Evolutionary conservation across 2,329 filamentous ascomycete species (phyloP), one percentile per base, ranked within the genome.

Genomic region (Cyphellophora attinorum): DNA sequence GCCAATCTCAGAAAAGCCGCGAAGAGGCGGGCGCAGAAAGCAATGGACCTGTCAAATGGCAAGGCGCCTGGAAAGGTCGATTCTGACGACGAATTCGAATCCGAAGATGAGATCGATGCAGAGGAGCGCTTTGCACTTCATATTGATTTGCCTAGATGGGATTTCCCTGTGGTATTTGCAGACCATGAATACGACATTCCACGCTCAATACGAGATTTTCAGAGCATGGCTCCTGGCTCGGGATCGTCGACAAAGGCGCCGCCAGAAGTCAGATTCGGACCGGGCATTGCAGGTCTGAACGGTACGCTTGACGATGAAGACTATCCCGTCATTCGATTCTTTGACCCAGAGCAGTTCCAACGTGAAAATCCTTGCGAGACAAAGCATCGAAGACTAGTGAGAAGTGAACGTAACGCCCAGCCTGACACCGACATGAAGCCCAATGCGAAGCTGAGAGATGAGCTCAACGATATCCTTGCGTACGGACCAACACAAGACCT

Each of bases 401-500:
- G 91, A 56, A 93, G 86, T 55, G 85, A 91, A 48, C 77, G 93
- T 18, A 93, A 93, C 46, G 85, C 86, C n/a, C 85, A 91, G 30
- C 67, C 96, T 45, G 93, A 98, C 58, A 83, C 91, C 47, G 91
- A 98, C 55, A 67, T 95, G 42, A 95, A 94, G 54, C 91, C 91
- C 0, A 96, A 98, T 50, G 84, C 91, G 18, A 93, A 94, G 60
- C 85, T 93, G 37, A 77, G 91, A 39, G 91, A 98, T 57, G 88
- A 95, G 57, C 67, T 98, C 19, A 94, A 96, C 53, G 68, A 76
- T 29, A 88, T 98, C 46, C 79, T 96, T 65, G 80, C 82, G 2
- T 95, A 95, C 52, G 86, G 89, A 5, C 91, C 91, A 3, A 94
- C 89, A 0, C 86, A 95, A 43, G 74, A 83, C 31, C 68, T 98